Conservation (phyloP, 192 early-diverging fungal genomes). For the Gaertneriomyces sp. region DNA sequence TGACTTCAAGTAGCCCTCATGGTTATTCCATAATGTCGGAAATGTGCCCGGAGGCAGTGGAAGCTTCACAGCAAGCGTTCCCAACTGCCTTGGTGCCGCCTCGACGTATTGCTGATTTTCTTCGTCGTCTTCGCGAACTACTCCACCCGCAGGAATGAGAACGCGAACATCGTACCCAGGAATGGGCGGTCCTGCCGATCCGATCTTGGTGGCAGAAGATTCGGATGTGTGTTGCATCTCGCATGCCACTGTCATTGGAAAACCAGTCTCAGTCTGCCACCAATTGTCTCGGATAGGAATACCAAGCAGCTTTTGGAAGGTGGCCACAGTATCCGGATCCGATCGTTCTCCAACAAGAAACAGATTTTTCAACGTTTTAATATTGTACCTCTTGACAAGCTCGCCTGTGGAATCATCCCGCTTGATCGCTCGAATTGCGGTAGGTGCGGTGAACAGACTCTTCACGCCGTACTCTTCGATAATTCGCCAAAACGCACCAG, state of each 20-base stretch:
- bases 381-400: constrained; percentile 56
- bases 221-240: constrained; percentile 25
- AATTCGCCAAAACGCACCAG: constrained; percentile 76
- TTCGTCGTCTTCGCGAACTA: constrained; percentile 10
- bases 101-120: constrained; percentile 31
- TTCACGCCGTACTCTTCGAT: constrained; percentile 72
- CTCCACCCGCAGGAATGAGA: constrained; percentile 21
- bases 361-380: constrained; percentile 59
- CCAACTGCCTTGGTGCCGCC: constrained; percentile 59
- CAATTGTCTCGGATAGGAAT: constrained; percentile 73
- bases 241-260: constrained; percentile 73
- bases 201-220: constrained; percentile 41
- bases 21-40: constrained; percentile 76
- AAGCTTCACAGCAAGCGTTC: constrained; percentile 73
- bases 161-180: constrained; percentile 75
- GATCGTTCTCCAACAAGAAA: constrained; percentile 82
- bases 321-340: constrained; percentile 68
- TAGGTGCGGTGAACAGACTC: constrained; percentile 79
- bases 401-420: constrained; percentile 71
- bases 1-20: constrained; percentile 60
- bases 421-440: constrained; percentile 67
- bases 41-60: constrained; percentile 80
- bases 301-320: constrained; percentile 45
- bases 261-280: constrained; percentile 88
- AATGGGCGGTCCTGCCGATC: constrained; percentile 73